phyloP scores from a whole-genome alignment of 371 early-diverging fungal genomes.

The Nosema muscidifuracis region DNA sequence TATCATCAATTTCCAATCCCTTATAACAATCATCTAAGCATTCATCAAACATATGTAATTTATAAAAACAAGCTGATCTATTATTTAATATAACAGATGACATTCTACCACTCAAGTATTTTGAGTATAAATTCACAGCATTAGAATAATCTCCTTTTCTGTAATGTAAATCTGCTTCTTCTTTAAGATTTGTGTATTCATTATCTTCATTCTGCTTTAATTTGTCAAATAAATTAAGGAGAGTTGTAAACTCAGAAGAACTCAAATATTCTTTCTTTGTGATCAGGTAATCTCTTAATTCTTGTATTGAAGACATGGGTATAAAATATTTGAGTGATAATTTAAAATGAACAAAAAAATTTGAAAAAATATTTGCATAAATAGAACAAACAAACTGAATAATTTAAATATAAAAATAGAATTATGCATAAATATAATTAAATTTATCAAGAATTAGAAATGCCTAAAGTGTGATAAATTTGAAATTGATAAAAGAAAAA shows the following conservation, averaged over 20 bases:
- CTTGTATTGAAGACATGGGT: no score
- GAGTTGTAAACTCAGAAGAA: background rate
- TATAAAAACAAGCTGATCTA: conserved; percentile 85
- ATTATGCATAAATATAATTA: no score
- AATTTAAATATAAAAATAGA: no score
- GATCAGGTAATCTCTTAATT: background rate
- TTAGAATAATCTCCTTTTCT: conserved; percentile 80
- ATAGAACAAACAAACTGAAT: no score
- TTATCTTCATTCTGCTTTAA: background rate
- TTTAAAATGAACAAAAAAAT: no score
- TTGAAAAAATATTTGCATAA: no score
- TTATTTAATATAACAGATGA: conserved; percentile 82
- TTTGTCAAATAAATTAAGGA: background rate
- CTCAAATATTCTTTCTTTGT: background rate
- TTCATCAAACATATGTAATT: conserved; percentile 81
- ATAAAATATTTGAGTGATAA: no score
- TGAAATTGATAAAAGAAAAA: no score
- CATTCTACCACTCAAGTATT: conserved; percentile 78
- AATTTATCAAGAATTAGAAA: no score
- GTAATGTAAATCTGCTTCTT: conserved; percentile 77
- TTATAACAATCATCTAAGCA: conserved; percentile 84
- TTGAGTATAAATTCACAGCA: conserved; percentile 76
- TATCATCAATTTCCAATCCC: conserved; percentile 75
- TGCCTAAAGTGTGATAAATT: no score
- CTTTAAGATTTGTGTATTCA: conserved; percentile 67